Evolutionary conservation across 306 rosid genomes (phyloP).

Genomic region (Trichosanthes cucumerina): DNA sequence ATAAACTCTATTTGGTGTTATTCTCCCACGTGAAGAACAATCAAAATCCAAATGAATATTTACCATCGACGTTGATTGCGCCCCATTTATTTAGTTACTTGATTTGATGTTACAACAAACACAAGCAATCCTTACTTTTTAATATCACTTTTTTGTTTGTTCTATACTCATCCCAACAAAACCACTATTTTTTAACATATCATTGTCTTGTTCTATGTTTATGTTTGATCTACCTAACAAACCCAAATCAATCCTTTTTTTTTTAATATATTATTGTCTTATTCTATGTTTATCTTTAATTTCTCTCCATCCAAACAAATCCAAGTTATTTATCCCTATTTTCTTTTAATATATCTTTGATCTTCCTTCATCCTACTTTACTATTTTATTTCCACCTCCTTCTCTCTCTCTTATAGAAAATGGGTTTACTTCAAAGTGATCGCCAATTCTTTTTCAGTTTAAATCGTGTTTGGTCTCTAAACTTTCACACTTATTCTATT

Average conservation of each 20-base stretch:
- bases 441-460: background rate
- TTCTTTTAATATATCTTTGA: background rate
- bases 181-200: background rate
- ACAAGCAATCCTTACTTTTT: background rate
- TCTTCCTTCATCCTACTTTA: background rate
- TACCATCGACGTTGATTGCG: background rate
- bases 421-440: background rate
- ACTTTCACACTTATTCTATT: no score
- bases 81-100: background rate
- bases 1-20: background rate
- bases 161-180: background rate
- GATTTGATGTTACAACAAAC: background rate
- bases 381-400: background rate
- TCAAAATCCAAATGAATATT: background rate
- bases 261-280: background rate
- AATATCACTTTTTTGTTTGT: background rate
- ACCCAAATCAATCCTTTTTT: background rate
- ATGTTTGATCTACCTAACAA: background rate
- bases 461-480: no score
- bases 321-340: background rate
- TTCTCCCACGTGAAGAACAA: background rate
- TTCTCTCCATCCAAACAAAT: background rate
- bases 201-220: background rate
- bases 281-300: background rate
- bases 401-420: no score